Base-by-base conservation (phyloP, 306 rosid genomes). In the Lupinus albus region DNA sequence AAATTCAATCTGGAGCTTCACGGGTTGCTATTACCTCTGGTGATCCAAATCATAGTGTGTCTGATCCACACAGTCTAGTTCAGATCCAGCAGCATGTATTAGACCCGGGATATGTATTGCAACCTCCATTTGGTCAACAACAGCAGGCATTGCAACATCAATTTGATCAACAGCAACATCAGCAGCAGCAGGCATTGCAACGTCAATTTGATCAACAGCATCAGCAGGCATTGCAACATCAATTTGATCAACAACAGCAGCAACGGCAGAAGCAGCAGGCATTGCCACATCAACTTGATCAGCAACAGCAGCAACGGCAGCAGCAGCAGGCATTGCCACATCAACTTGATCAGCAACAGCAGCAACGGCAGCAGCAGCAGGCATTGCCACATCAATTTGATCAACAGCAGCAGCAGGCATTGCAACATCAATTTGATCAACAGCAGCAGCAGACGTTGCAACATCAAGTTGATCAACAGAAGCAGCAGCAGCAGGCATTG, bases 101-200 rank as follows among this genome's bases (percentile, higher is more conserved):
- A 20, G 91, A 85, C n/a, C 68, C 83, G 13, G 87, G 89, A 51
- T 88, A 80, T 74, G 73, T 84, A 15, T 60, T 85, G 64, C 95
- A 86, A 39, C 45, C 9, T 39, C 45, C 9, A 36, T 36, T 36
- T 36, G 41, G 9, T 36, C 41, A 36, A 2, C 30, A 25, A 2
- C 38, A 33, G 38, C 38, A 79, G 71, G 73, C 82, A 14, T 54
- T 85, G 63, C 95, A 86, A 67, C 30, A 61, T 14, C 95, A 86
- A 51, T 86, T 76, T 21, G 91, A 88, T 52, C 79, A 39, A 7
- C 38, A 32, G 7, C 36, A 32, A 6, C 36, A 1, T 6, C 28
- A 47, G 25, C 95, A 82, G 9, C 54, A 54, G 14, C 60, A 30
- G 1, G 28, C 30, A 25, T 25, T 25, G 4, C 30, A 25, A 25